Base-by-base conservation (phyloP, 257 asterid species). In the Perilla frutescens region DNA sequence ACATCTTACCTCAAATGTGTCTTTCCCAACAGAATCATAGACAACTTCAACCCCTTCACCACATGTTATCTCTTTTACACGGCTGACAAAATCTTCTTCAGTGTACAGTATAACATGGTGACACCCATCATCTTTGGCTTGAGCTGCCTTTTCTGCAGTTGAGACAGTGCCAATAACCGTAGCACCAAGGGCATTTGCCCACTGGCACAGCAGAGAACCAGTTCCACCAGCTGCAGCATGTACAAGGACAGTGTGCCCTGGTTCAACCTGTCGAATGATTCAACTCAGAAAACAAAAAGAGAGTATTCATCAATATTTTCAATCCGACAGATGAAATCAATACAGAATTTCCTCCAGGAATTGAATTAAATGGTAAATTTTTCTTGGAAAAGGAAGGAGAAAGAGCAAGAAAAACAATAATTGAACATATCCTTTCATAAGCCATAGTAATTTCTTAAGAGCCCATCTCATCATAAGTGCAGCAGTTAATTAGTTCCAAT, bases 141-240 rank as follows among this genome's bases (percentile, higher is more conserved):
- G 96, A 50, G 77, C 83, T 2, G 96, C 96, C 78, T 93, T 89
- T 81, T 87, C 97, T 71, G 84, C 34, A 13, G 90, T 90, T 62
- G 98, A 93, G 77, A 89, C 97, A n/a, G 93, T 87, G 65, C 98
- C 97, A 20, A 93, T 91, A 34, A 91, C 93, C 0, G 89, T 91
- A 53, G 97, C 98, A 64, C 98, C 97, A 43, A 87, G 89, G 3
- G 93, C 85, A 73, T 86, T 93, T 50, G 93, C 96, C 98, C 98
- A 93, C 74, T 93, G 98, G 84, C 97, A 93, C 77, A 93, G 58
- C 50, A 91, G 69, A 53, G 98, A 93, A 53, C 98, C 98, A 45
- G 86, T 89, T 40, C 98, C 98, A 66, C 97, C 98, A 5, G 98
- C 97, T 62, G 98, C 98, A 47, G 98, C 98, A 77, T 93, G 98